A percentile compares a stretch with the other conserved stretches of the same genome.
Evolutionary conservation across 768 basidiomycete genomes (phyloP).

Genomic region (Arthromyces matolae): DNA sequence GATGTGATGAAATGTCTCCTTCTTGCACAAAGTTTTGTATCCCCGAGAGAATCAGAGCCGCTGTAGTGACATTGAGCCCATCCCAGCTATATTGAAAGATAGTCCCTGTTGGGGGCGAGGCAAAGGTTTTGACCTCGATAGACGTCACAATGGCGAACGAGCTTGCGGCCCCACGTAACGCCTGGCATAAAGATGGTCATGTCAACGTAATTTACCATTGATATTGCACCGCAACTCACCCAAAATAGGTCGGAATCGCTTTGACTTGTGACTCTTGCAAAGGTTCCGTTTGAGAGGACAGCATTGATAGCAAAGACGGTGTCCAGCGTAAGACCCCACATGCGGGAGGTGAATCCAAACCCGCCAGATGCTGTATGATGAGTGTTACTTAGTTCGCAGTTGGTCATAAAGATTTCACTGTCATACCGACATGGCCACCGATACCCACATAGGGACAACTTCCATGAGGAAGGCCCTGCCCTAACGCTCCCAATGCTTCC

Average conservation of each 20-base stretch:
- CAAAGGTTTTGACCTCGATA: conserved; percentile 14
- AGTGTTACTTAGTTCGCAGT: no score
- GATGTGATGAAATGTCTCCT: conserved; percentile 30
- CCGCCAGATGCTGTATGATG: conserved; percentile 36
- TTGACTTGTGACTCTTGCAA: conserved; percentile 32
- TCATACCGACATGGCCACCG: conserved; percentile 48
- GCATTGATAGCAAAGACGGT: conserved; percentile 36
- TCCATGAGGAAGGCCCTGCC: conserved; percentile 48
- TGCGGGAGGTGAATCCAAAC: conserved; percentile 44
- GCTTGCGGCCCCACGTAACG: conserved; percentile 10
- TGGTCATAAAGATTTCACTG: no score
- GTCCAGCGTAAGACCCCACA: conserved; percentile 51
- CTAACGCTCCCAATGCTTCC: conserved; percentile 31
- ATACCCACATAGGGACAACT: conserved; percentile 49
- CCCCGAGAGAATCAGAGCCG: conserved; percentile 26
- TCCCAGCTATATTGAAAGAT: conserved; percentile 33
- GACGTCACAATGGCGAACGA: conserved; percentile 20
- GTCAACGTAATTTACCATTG: no score
- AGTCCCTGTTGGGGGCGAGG: conserved; percentile 13
- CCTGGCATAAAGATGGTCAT: neutral
- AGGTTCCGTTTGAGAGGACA: conserved; percentile 43
- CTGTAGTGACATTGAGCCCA: conserved; percentile 25
- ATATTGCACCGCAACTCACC: neutral
- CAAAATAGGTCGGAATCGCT: conserved; percentile 43
- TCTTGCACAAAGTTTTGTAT: conserved; percentile 33